A percentile compares a stretch with the other conserved stretches of the same genome.
Evolutionary conservation across 1,284 basidiomycete genomes (phyloP).

Genomic region (Ceratobasidium papillatum): DNA sequence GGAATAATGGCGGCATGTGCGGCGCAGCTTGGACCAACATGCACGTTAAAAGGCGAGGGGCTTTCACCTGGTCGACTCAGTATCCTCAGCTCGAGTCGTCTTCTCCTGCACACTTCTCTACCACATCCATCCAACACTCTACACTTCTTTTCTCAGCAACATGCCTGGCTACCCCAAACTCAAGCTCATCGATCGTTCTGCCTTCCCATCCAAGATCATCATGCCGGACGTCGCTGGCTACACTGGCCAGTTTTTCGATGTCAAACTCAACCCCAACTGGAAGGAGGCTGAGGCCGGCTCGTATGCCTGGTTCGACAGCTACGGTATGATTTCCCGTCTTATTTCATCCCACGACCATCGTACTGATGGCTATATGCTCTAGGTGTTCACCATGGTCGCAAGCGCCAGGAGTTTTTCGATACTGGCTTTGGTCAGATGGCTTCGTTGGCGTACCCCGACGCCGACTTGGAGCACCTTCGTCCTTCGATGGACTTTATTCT

Average conservation of each 20-base stretch:
- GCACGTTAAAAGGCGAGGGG: constrained; percentile 9
- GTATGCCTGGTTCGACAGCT: constrained; percentile 44
- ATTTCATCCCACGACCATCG: not conserved
- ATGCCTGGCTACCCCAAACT: constrained; percentile 35
- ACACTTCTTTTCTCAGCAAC: constrained; percentile 31
- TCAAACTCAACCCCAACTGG: constrained; percentile 44
- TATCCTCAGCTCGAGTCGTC: constrained; percentile 35
- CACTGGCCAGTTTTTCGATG: constrained; percentile 42
- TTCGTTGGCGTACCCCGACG: constrained; percentile 57
- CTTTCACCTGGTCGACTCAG: constrained; percentile 18
- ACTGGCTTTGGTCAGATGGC: constrained; percentile 56
- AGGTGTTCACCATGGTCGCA: constrained; percentile 41
- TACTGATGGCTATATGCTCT: not conserved
- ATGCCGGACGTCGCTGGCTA: constrained; percentile 44
- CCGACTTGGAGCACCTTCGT: constrained; percentile 56
- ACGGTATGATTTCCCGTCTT: not conserved
- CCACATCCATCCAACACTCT: constrained; percentile 16
- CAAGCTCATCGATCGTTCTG: constrained; percentile 42
- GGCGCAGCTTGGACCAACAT: not conserved
- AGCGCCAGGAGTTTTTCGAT: constrained; percentile 43
- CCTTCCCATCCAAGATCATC: constrained; percentile 35
- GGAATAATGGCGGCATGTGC: constrained; percentile 6
- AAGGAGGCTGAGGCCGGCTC: constrained; percentile 42
- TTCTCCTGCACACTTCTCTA: constrained; percentile 9
- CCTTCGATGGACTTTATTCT: constrained; percentile 59